These are phyloP conservation scores for Eleusine coracana DNA, from an alignment of 176 grass and related monocot species.

Conservation along the genomic window DNA sequence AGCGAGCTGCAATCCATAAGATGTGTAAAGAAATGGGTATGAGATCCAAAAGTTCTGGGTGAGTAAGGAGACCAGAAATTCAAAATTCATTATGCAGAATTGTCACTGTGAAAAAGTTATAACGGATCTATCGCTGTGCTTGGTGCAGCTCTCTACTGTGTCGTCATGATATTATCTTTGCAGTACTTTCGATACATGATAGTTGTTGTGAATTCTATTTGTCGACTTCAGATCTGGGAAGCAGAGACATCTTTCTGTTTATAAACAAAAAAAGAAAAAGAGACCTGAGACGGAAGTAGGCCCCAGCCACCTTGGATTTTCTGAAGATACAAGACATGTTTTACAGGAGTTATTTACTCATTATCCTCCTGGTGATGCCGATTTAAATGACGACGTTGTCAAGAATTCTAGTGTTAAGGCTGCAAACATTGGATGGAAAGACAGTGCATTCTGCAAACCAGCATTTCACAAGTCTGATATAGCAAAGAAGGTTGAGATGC, in stretches of 20 bases:
- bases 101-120: conserved; percentile 6
- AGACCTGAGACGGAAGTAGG: conserved; percentile 35
- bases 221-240: neutral
- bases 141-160: conserved; percentile 7
- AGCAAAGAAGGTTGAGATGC: conserved; percentile 65
- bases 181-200: conserved; percentile 4
- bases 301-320: conserved; percentile 61
- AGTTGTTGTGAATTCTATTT: conserved; percentile 35
- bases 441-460: conserved; percentile 71
- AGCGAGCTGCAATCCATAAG: conserved; percentile 67
- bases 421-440: conserved; percentile 57
- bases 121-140: conserved; percentile 12
- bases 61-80: conserved; percentile 39
- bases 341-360: conserved; percentile 78
- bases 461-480: conserved; percentile 62
- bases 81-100: conserved; percentile 13
- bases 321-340: conserved; percentile 71
- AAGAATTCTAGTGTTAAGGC: conserved; percentile 51
- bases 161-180: conserved; percentile 28
- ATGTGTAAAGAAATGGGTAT: conserved; percentile 87
- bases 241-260: neutral
- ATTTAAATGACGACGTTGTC: conserved; percentile 51
- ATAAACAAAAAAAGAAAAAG: neutral
- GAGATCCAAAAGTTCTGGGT: conserved; percentile 91
- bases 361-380: conserved; percentile 80